phyloP scores from a whole-genome alignment of 176 grass and related monocot genomes.

The Eragrostis nindensis region DNA sequence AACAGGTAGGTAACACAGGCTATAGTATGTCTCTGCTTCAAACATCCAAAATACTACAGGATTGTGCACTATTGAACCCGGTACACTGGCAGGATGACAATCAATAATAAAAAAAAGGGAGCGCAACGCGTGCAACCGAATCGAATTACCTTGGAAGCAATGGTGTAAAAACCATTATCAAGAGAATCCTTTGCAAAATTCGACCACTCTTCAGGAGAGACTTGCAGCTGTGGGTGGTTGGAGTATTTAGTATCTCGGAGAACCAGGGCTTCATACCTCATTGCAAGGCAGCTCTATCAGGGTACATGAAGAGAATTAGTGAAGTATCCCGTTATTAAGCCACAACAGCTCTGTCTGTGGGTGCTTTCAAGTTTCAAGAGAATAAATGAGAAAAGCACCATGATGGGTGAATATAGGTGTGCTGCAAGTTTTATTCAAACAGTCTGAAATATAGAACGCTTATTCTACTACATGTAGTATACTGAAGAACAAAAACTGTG shows the following conservation, averaged over 20 bases:
- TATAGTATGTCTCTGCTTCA: not conserved
- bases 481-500: no score
- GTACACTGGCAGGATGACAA: not conserved
- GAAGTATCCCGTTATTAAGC: not conserved
- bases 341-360: no score
- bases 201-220: slow-evolving; percentile 69
- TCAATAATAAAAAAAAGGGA: not conserved
- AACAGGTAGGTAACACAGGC: not conserved
- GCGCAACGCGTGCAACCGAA: not conserved
- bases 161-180: slow-evolving; percentile 80
- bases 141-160: slow-evolving; percentile 62
- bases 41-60: not conserved
- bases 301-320: not conserved
- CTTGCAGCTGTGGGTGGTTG: slow-evolving; percentile 36
- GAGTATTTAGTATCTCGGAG: slow-evolving; percentile 55
- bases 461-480: no score
- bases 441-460: no score
- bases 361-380: no score
- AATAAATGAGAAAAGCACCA: no score
- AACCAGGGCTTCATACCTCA: slow-evolving; percentile 76
- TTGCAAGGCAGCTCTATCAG: slow-evolving; percentile 74
- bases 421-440: no score
- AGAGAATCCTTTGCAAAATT: slow-evolving; percentile 86
- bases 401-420: no score
- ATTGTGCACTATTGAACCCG: not conserved